Conservation (phyloP, 2,329 filamentous ascomycete species). For the Dactylellina parvicollis region DNA sequence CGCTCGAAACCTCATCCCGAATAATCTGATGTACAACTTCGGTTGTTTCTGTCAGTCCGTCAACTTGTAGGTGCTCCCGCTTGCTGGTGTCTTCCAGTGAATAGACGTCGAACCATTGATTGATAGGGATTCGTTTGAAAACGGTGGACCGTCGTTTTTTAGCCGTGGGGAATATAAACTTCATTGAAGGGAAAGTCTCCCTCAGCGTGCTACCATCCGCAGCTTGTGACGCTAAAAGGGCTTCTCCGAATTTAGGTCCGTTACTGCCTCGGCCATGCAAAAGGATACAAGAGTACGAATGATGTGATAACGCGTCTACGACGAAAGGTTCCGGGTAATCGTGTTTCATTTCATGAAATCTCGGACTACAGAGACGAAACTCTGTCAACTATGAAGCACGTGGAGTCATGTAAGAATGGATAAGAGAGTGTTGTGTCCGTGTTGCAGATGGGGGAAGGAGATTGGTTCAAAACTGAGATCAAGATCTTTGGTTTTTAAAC, state of each 20-base stretch:
- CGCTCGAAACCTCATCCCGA: slow-evolving; percentile 58
- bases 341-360: slow-evolving; percentile 13
- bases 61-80: slow-evolving; percentile 63
- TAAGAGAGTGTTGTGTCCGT: neutral
- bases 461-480: too few species aligned
- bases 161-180: slow-evolving; percentile 63
- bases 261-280: slow-evolving; percentile 66
- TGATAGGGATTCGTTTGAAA: slow-evolving; percentile 63
- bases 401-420: neutral
- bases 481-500: neutral
- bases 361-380: neutral
- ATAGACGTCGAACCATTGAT: slow-evolving; percentile 67
- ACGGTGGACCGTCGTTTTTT: slow-evolving; percentile 63
- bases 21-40: slow-evolving; percentile 61
- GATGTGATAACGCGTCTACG: neutral
- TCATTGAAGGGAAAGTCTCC: slow-evolving; percentile 59
- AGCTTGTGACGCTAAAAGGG: slow-evolving; percentile 62
- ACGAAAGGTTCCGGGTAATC: slow-evolving; percentile 12
- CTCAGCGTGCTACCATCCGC: slow-evolving; percentile 58
- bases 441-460: neutral
- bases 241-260: slow-evolving; percentile 64
- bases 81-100: slow-evolving; percentile 62
- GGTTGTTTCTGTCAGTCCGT: slow-evolving; percentile 63
- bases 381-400: neutral
- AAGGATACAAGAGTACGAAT: slow-evolving; percentile 60